These are phyloP conservation scores for Flaveria linearis DNA, from an alignment of 129 eudicot genomes.

Conservation along the genomic window DNA sequence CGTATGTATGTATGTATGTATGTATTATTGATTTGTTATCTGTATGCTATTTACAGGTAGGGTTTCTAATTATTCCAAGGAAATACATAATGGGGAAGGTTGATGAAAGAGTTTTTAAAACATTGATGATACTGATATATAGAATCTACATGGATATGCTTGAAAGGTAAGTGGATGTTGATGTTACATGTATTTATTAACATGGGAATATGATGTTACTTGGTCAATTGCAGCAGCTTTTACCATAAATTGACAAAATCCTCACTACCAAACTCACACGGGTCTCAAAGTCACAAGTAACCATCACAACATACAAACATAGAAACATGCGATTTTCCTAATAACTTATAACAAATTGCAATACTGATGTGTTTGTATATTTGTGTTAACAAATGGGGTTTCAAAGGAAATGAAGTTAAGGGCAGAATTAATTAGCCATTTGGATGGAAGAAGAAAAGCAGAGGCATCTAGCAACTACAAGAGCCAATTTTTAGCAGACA, in stretches of 20 bases:
- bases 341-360: background rate
- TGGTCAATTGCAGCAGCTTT: constrained; percentile 17
- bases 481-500: constrained; percentile 95
- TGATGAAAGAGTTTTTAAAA: constrained; percentile 79
- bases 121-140: constrained; percentile 68
- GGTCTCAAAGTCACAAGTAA: constrained; percentile 8
- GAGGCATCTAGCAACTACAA: constrained; percentile 97
- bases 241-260: constrained; percentile 14
- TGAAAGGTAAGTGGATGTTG: background rate
- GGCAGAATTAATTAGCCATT: constrained; percentile 87
- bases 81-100: constrained; percentile 95
- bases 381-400: constrained; percentile 89
- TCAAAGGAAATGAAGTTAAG: constrained; percentile 98
- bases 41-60: constrained; percentile 55
- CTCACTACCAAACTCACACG: constrained; percentile 28
- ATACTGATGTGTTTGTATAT: constrained; percentile 69
- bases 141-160: background rate
- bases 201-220: constrained; percentile 15
- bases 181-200: constrained; percentile 20
- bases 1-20: background rate
- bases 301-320: constrained; percentile 9
- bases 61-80: constrained; percentile 89
- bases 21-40: constrained; percentile 1
- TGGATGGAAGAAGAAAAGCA: constrained; percentile 95
- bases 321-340: constrained; percentile 37